These are phyloP conservation scores for fission yeast (Schizosaccharomyces pombe) DNA, from an alignment of 805 yeast genomes.

Conservation along the genomic window DNA sequence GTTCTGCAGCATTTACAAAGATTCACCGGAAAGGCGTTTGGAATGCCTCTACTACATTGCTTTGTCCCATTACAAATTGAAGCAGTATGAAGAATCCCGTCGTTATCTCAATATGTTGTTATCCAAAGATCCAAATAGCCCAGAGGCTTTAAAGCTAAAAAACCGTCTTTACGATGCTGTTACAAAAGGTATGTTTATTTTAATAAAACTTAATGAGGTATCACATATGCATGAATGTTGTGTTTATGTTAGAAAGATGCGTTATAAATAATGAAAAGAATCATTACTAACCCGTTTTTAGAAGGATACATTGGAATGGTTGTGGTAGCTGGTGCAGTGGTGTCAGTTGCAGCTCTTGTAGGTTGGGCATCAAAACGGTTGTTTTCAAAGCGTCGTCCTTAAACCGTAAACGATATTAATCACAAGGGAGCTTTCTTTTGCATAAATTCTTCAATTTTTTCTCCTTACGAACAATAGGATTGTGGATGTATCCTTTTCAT, in stretches of 20 bases:
- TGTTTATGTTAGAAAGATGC: background rate
- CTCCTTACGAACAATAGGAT: background rate
- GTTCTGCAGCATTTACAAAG: constrained; percentile 44
- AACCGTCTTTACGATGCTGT: constrained; percentile 63
- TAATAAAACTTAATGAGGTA: too few relatives aligned
- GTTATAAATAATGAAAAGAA: too few relatives aligned
- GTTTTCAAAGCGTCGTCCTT: background rate
- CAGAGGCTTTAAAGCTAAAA: constrained; percentile 50
- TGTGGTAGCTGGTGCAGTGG: constrained; percentile 62
- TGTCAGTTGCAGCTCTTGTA: constrained; percentile 48
- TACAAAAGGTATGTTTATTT: constrained; percentile 26
- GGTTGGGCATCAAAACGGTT: constrained; percentile 11
- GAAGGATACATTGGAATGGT: constrained; percentile 83
- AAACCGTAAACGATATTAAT: background rate
- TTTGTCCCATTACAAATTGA: constrained; percentile 67
- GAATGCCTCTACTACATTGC: constrained; percentile 76
- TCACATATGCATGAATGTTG: background rate
- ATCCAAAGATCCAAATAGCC: constrained; percentile 60
- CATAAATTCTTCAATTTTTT: background rate
- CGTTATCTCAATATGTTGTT: constrained; percentile 61
- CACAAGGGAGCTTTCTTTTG: background rate
- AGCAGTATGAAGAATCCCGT: constrained; percentile 68
- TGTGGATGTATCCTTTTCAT: too few relatives aligned
- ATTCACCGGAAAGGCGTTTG: constrained; percentile 59
- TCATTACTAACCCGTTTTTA: constrained; percentile 3